Percentiles rank a stretch among this genome's conserved stretches.
phyloP scores from a whole-genome alignment of 2,329 filamentous ascomycete species.

The Talaromyces funiculosus region DNA sequence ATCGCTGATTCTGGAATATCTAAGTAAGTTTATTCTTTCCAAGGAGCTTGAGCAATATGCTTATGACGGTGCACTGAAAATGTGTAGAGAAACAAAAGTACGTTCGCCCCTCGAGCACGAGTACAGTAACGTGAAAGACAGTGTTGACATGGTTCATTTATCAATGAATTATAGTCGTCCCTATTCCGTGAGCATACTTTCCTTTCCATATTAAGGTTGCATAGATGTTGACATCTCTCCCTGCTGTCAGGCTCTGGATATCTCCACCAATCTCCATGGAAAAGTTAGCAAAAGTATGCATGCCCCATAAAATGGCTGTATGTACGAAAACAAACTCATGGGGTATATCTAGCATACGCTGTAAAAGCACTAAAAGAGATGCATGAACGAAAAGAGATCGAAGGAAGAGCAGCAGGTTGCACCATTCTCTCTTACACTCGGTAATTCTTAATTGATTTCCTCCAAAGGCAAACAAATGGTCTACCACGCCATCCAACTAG shows the following conservation, averaged over 20 bases:
- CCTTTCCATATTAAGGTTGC: not conserved
- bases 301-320: not conserved
- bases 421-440: not conserved
- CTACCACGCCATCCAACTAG: slow-evolving; percentile 53
- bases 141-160: not conserved
- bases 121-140: not conserved
- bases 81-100: slow-evolving; percentile 14
- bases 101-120: not conserved
- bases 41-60: not conserved
- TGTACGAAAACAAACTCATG: not conserved
- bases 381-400: slow-evolving; percentile 55
- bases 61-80: not conserved
- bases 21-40: slow-evolving; percentile 36
- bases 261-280: slow-evolving; percentile 58
- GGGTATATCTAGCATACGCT: slow-evolving; percentile 42
- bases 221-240: not conserved
- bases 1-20: slow-evolving; percentile 46
- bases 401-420: slow-evolving; percentile 50
- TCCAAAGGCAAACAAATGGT: slow-evolving; percentile 56
- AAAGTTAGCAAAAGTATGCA: slow-evolving; percentile 50
- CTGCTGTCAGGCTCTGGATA: slow-evolving; percentile 46
- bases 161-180: slow-evolving; percentile 39
- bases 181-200: slow-evolving; percentile 42
- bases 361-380: slow-evolving; percentile 59
- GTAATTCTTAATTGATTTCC: not conserved